Base-by-base conservation (phyloP, 2,329 filamentous ascomycete genomes). In the Fusarium caatingaense region DNA sequence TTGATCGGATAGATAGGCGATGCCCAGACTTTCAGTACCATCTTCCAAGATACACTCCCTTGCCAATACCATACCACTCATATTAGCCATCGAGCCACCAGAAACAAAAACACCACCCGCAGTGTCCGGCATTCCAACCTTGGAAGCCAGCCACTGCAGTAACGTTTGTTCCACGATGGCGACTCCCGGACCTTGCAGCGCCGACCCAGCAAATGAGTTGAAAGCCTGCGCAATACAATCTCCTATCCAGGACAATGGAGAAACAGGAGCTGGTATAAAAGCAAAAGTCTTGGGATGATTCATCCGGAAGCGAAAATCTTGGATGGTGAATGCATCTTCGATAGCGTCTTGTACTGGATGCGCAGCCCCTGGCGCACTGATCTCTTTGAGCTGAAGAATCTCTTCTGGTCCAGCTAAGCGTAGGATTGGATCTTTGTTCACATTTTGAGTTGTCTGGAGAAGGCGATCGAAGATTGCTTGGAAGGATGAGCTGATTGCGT, bases 31-130 rank as follows among this genome's bases (percentile, higher is more conserved):
- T 8, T 64, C 60, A 2, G 45, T 42, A 5, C 47, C 60, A 0
- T 62, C 45, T 8, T 42, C 40, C 23, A 64, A 8, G 32, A 65
- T 37, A 1, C 32, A 40, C 13, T 65, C 61, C 3, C 61, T 64
- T 0, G 61, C 61, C 18, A 64, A 23, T 0, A 64, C 51, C 60
- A 64, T 64, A 1, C 60, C 60, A n/a, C 51, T 65, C 61, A 64
- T 65, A 6, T 64, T 64, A 10, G 61, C 61, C 60, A 64, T 64
- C 3, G 61, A 64, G 1, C 61, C 61, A 11, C 61, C 61, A 3
- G 61, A 59, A 6, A 64, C 60, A 18, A 64, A 64, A 4, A 64
- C 20, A 8, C 61, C 60, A 1, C 61, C 60, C 0, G 61, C 20
- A 1, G 60, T 64, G 12, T 51, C 40, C 41, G 61, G 61, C 34